Conservation (phyloP, 1,139 yeast species). For the Kodamaea suecica region DNA sequence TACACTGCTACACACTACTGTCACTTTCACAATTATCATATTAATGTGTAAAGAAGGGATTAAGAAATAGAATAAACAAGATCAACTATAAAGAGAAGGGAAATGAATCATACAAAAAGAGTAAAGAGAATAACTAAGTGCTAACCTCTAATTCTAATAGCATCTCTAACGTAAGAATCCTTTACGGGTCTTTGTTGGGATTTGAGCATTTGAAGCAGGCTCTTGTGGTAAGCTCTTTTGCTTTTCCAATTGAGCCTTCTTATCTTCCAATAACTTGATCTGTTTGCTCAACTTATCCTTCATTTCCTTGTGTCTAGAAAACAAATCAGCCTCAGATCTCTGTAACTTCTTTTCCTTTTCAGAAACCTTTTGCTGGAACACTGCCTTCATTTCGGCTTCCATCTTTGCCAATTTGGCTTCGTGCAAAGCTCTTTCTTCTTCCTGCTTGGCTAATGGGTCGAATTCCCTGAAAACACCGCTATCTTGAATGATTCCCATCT, state of each 20-base stretch:
- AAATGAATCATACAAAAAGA: no score
- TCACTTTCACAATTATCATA: no score
- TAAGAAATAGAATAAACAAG: not conserved
- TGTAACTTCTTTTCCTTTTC: constrained; percentile 97
- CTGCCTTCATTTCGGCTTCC: constrained; percentile 96
- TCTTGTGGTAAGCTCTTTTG: constrained; percentile 46
- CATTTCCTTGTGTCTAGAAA: constrained; percentile 95
- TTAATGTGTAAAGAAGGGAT: not conserved
- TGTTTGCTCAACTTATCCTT: constrained; percentile 90
- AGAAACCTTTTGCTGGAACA: constrained; percentile 93
- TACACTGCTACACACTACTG: no score
- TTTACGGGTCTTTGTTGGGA: constrained; percentile 53
- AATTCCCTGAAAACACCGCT: constrained; percentile 87
- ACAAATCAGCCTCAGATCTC: constrained; percentile 95
- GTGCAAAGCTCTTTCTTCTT: constrained; percentile 89
- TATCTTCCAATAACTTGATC: constrained; percentile 85
- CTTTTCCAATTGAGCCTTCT: constrained; percentile 78
- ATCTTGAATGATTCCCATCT: constrained; percentile 92
- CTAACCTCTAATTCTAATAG: no score
- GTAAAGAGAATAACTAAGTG: not conserved
- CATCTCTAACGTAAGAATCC: constrained; percentile 63
- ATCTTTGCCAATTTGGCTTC: constrained; percentile 91
- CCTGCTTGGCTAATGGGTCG: constrained; percentile 89
- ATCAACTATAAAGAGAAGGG: not conserved
- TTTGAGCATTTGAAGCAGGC: constrained; percentile 36